Evolutionary conservation across 2,329 filamentous ascomycete species (phyloP), one percentile per base, ranked within the genome.

Genomic region (Alternaria tenuissima): DNA sequence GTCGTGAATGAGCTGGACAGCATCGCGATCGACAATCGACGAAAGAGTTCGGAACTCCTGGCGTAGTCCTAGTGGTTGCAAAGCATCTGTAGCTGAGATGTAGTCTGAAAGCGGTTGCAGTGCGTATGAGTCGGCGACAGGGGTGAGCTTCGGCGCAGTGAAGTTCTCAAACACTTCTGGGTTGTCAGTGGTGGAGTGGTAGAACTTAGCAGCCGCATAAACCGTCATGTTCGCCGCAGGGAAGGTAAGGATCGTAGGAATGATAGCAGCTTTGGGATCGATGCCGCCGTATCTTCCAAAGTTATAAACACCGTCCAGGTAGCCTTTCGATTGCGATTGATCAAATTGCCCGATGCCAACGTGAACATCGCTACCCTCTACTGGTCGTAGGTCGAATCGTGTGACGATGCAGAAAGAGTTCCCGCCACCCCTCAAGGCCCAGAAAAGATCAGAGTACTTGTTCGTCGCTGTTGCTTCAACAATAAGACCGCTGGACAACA

Each of bases 381-480:
- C 56, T 16, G 39, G 60, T 24, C 63, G 55, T 18, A 70, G 24
- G 16, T 68, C 63, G 22, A 70, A 69, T 22, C 59, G 43, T n/a
- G 68, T 70, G 1, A 69, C 61, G 20, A 69, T 59, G 26, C 61
- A 63, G 39, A 73, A 74, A 7, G 71, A 73, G 38, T 67, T 70
- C 8, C 70, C 67, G 20, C 70, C 70, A 9, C 74, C 73, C 24
- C 66, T 59, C 16, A 77, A 59, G 1, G 74, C 73, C 74, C 73
- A 78, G 60, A 70, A 77, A 7, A 77, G 66, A 52, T 77, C 74
- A 5, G 72, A 64, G 52, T 76, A 68, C 3, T 55, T 34, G 28
- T 63, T 68, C 3, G 61, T 57, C 3, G 65, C 66, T 24, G 65
- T 75, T 3, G 62, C 72, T 22, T 65, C 66, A 1, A 63, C 52